phyloP scores from a whole-genome alignment of 2,329 filamentous ascomycete species.

The Colletotrichum neosansevieriae region DNA sequence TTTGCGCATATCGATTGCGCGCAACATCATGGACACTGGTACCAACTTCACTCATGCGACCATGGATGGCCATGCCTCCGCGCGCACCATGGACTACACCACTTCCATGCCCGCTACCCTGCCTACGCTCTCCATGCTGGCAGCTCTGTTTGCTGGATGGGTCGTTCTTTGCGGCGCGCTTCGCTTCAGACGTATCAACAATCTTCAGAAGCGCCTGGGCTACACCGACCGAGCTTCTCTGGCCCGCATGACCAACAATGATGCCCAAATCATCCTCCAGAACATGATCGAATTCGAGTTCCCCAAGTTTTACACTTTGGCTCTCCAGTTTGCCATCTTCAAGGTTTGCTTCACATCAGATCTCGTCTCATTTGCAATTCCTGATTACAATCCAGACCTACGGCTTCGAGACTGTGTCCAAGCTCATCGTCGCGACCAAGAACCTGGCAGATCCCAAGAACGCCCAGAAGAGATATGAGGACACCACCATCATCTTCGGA shows the following conservation, averaged over 20 bases:
- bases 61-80: neutral
- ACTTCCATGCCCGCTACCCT: neutral
- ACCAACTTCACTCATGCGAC: slow-evolving; percentile 12
- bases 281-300: slow-evolving; percentile 51
- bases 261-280: slow-evolving; percentile 59
- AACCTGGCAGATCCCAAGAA: slow-evolving; percentile 49
- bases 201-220: slow-evolving; percentile 46
- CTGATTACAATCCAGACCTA: slow-evolving; percentile 50
- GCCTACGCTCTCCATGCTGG: neutral
- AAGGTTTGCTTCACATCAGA: slow-evolving; percentile 45
- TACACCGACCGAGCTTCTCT: slow-evolving; percentile 53
- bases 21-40: slow-evolving; percentile 16
- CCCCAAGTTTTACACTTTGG: slow-evolving; percentile 52
- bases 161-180: slow-evolving; percentile 50
- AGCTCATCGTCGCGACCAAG: slow-evolving; percentile 51
- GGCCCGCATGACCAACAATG: slow-evolving; percentile 55
- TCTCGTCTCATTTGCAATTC: neutral
- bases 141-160: slow-evolving; percentile 47
- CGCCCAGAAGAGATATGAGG: slow-evolving; percentile 56
- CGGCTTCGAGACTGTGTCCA: slow-evolving; percentile 52
- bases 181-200: slow-evolving; percentile 51
- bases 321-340: slow-evolving; percentile 55
- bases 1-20: neutral
- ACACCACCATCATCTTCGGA: slow-evolving; percentile 53
- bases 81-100: neutral